phyloP scores from a whole-genome alignment of 1,284 basidiomycete genomes.

The Cryptococcus sp. region DNA sequence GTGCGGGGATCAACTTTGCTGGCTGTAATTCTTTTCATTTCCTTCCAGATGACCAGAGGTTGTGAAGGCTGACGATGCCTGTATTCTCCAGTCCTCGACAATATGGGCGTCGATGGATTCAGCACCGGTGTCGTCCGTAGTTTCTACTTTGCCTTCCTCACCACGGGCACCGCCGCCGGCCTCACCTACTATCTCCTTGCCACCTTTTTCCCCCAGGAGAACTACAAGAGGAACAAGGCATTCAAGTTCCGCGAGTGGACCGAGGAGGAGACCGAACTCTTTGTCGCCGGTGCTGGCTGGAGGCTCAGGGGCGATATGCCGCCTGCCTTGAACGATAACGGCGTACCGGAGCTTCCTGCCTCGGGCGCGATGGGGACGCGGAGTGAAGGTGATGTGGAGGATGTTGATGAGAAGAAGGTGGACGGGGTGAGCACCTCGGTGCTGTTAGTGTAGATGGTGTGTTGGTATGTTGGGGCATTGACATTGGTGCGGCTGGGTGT shows the following conservation, averaged over 20 bases:
- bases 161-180: slow-evolving; percentile 28
- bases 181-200: slow-evolving; percentile 30
- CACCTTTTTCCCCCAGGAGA: slow-evolving; percentile 28
- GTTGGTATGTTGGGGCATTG: no score
- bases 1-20: slow-evolving; percentile 30
- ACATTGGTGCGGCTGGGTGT: neutral
- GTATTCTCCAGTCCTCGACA: slow-evolving; percentile 22
- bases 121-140: slow-evolving; percentile 18
- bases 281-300: slow-evolving; percentile 14
- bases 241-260: slow-evolving; percentile 28
- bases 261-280: slow-evolving; percentile 27
- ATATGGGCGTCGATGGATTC: slow-evolving; percentile 25
- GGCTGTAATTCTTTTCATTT: slow-evolving; percentile 17
- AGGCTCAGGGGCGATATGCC: neutral
- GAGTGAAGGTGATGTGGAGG: slow-evolving; percentile 1
- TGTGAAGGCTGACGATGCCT: neutral
- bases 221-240: slow-evolving; percentile 22
- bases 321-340: neutral
- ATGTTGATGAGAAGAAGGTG: slow-evolving; percentile 19
- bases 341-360: neutral
- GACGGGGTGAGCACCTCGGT: slow-evolving; percentile 9
- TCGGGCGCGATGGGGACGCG: neutral
- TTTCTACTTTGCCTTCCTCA: slow-evolving; percentile 39
- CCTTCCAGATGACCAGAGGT: neutral
- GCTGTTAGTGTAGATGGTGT: slow-evolving; percentile 1